These are phyloP conservation scores for Saturnispora galanensis DNA, from an alignment of 805 yeast genomes.

Conservation along the genomic window DNA sequence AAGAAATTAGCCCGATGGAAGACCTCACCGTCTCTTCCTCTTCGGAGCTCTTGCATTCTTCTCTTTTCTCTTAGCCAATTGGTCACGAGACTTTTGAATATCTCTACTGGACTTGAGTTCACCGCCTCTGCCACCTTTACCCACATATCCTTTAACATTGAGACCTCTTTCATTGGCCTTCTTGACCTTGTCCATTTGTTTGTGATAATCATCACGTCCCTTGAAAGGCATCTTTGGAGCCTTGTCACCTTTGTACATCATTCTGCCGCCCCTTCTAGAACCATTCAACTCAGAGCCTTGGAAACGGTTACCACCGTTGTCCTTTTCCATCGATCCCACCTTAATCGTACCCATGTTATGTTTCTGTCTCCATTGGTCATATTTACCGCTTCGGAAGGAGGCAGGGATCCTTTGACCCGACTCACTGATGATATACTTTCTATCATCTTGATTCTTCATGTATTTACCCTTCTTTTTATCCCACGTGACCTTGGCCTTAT, in stretches of 20 bases:
- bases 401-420: conserved; percentile 92
- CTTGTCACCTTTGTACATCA: conserved; percentile 60
- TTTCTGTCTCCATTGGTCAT: conserved; percentile 81
- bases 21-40: conserved; percentile 18
- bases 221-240: conserved; percentile 92
- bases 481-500: conserved; percentile 73
- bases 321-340: conserved; percentile 44
- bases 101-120: conserved; percentile 65
- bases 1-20: neutral
- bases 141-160: conserved; percentile 53
- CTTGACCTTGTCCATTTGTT: conserved; percentile 72
- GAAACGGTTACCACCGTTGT: conserved; percentile 15
- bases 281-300: conserved; percentile 26
- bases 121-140: conserved; percentile 34
- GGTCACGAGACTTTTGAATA: conserved; percentile 66
- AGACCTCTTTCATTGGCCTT: conserved; percentile 72
- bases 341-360: conserved; percentile 43
- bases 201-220: conserved; percentile 74
- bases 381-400: conserved; percentile 79
- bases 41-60: conserved; percentile 79
- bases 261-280: conserved; percentile 37
- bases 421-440: conserved; percentile 88
- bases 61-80: conserved; percentile 60
- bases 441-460: conserved; percentile 71
- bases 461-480: conserved; percentile 88